Evolutionary conservation across 2,329 filamentous ascomycete genomes (phyloP).

Genomic region (Fusarium agapanthi): DNA sequence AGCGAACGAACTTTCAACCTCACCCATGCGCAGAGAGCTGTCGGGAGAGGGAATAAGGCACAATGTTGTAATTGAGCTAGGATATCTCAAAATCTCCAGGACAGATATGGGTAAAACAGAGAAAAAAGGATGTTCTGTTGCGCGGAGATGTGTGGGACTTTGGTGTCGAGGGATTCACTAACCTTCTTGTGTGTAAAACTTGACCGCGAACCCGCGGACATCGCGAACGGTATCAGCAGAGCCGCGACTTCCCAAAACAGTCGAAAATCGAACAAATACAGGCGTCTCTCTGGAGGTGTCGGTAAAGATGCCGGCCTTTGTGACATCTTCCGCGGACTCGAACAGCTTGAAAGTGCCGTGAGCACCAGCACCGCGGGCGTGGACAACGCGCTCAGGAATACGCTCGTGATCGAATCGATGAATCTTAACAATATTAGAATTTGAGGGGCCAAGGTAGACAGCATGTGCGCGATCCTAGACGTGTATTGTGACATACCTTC

Average conservation of each 20-base stretch:
- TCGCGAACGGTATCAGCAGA: conserved; percentile 86
- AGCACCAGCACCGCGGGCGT: conserved; percentile 74
- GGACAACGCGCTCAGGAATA: conserved; percentile 72
- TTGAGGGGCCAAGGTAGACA: no score
- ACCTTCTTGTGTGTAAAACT: conserved; percentile 75
- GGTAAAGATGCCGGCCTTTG: conserved; percentile 69
- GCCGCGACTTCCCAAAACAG: conserved; percentile 77
- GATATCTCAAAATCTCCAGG: no score
- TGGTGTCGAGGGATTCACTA: background rate
- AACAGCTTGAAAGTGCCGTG: conserved; percentile 76
- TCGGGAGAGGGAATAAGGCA: no score
- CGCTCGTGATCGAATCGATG: conserved; percentile 75
- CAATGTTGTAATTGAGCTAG: no score
- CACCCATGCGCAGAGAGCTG: no score
- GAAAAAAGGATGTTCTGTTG: no score
- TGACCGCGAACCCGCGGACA: conserved; percentile 78
- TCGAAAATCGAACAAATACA: conserved; percentile 71
- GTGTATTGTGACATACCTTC: no score
- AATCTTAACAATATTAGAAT: no score
- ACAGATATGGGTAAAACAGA: no score
- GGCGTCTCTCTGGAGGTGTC: conserved; percentile 61
- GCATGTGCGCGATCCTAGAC: no score
- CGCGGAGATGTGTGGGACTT: no score
- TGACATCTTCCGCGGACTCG: conserved; percentile 72
- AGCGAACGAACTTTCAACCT: no score